Base-by-base conservation (phyloP, 495 filamentous ascomycete genomes). In the Penicillium diatomitis region DNA sequence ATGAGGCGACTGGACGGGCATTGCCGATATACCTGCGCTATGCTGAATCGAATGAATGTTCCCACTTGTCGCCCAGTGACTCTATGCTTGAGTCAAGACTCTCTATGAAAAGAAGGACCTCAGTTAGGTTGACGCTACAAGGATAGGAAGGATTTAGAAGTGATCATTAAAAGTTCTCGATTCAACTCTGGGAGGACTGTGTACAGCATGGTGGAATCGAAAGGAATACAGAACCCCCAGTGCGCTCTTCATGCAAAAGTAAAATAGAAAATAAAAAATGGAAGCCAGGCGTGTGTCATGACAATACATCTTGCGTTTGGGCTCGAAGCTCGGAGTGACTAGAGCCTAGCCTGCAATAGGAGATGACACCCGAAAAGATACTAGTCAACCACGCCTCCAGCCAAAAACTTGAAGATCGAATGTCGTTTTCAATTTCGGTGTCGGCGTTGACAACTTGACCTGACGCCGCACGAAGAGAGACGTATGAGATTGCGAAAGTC, bases 191-290 rank as follows among this genome's bases (percentile, higher is more conserved):
- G 46, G 35, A 44, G 41, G 34, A 51, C 57, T 63, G 60, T 63
- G 60, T 61, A 63, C 57, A 60, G 48, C 57, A 56, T 53, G 49
- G 49, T 52, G 57, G 56, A 54, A 50, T 51, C 50, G 58, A 51
- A 53, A 38, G 52, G 56, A 51, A 60, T 54, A 63, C 57, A 58
- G 39, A 50, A 50, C 46, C 55, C 52, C 52, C 41, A 53, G 41
- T 54, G 53, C 59, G 55, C 61, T 62, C 54, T 65, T 60, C 61
- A 70, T 67, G 65, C 61, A 65, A 70, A 56, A 55, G 54, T 53
- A 56, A 56, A 41, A 50, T n/a, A n/a, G n/a, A 43, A 43, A 41
- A 43, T 47, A 54, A 52, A 46, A 48, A 38, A 50, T 46, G 41
- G 32, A 11, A 29, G 28, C 6, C 38, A 28, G 20, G 20, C 20